Evolutionary conservation across 306 rosid genomes (phyloP), one percentile per base, ranked within the genome.

Genomic region (Corylus avellana): DNA sequence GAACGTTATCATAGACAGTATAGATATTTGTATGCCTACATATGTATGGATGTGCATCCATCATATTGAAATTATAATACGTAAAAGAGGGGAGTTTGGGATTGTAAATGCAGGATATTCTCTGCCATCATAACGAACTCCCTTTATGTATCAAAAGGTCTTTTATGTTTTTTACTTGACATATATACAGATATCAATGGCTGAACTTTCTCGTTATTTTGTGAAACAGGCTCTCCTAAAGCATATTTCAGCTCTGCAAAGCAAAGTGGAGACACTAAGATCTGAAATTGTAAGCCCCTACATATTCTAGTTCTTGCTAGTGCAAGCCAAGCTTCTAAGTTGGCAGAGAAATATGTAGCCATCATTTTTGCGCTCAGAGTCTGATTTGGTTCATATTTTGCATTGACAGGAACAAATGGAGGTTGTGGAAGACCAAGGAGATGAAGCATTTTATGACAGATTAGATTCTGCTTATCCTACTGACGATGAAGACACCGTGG

Each of bases 401-500:
- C 81, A 74, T 74, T 77, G 47, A 61, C 78, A 93, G 98, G 92
- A 86, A 27, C 96, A 95, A 88, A 85, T 95, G 91, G 98, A 90
- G 80, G 80, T 12, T 20, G 91, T 90, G 70, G 88, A 90, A 88
- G 88, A 93, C 27, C 78, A 25, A 68, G 99, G 96, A 61, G 94
- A 95, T 57, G 91, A 88, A 89, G 80, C 80, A 66, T 77, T 95
- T 73, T 93, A 95, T 80, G 83, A 87, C 78, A 81, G 72, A 76
- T 77, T 95, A 80, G 98, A 95, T 77, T 90, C 79, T 74, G 91
- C 91, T 49, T 92, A 93, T 79, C 58, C 80, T 58, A 80, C 87
- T 1, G 92, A 89, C 9, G 90, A 92, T 35, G 97, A 94, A 5
- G 79, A 86, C 58, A 66, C 92, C 5, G 94, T 90, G 98, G 98